These are phyloP conservation scores for Pichia ethanolica DNA, from an alignment of 805 yeast species.

Conservation along the genomic window DNA sequence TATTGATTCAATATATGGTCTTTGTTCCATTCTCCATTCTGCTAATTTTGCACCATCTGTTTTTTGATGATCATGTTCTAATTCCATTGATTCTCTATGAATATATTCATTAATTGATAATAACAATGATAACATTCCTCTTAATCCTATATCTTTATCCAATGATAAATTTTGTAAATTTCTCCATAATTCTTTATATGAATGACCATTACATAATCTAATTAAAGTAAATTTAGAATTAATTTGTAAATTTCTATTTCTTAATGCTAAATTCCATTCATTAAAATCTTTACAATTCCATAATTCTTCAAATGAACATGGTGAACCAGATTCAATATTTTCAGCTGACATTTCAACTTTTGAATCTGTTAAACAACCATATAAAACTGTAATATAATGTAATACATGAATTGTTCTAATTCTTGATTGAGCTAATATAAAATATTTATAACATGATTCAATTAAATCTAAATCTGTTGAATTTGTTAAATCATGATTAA, in stretches of 20 bases:
- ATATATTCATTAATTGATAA: constrained; percentile 64
- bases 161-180: constrained; percentile 37
- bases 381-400: constrained; percentile 41
- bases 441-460: constrained; percentile 41
- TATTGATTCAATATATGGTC: constrained; percentile 51
- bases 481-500: constrained; percentile 16
- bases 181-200: constrained; percentile 45
- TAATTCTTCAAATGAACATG: constrained; percentile 50
- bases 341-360: constrained; percentile 32
- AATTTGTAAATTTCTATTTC: constrained; percentile 31
- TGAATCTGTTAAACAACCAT: constrained; percentile 38
- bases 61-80: constrained; percentile 24
- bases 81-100: constrained; percentile 39
- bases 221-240: constrained; percentile 51
- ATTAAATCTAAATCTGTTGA: constrained; percentile 19
- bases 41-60: constrained; percentile 40
- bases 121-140: constrained; percentile 47
- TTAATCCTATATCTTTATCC: constrained; percentile 36
- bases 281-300: constrained; percentile 46
- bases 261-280: constrained; percentile 44
- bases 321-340: constrained; percentile 57
- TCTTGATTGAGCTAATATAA: constrained; percentile 47
- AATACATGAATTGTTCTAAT: constrained; percentile 47
- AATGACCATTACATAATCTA: constrained; percentile 47
- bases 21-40: constrained; percentile 57